Conservation (phyloP, 345 rosid species). For the Gossypium arboreum region DNA sequence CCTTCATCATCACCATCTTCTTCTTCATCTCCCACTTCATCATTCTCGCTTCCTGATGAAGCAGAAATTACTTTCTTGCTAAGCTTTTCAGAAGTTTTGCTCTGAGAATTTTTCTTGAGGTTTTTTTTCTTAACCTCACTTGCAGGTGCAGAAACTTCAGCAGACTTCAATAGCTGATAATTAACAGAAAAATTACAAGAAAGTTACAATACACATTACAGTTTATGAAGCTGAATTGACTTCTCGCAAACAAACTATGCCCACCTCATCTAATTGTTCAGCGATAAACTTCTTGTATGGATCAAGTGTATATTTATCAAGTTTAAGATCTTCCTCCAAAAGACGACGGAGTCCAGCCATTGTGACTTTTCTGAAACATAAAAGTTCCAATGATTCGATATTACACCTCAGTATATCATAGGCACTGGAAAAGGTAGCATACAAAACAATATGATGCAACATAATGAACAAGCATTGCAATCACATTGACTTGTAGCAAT, state of each 20-base stretch:
- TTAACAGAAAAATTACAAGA: conserved; percentile 11
- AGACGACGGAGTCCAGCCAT: conserved; percentile 80
- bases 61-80: conserved; percentile 38
- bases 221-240: conserved; percentile 12
- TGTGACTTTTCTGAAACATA: conserved; percentile 50
- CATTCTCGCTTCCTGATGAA: conserved; percentile 38
- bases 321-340: conserved; percentile 78
- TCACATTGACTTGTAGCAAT: background rate
- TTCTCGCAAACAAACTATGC: conserved; percentile 10
- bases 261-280: conserved; percentile 60
- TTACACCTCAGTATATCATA: background rate
- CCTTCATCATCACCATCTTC: conserved; percentile 52
- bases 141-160: conserved; percentile 36
- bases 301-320: conserved; percentile 61
- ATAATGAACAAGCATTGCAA: background rate
- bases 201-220: background rate
- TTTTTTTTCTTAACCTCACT: conserved; percentile 38
- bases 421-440: background rate
- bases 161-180: conserved; percentile 43
- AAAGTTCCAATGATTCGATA: background rate
- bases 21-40: conserved; percentile 44
- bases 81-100: conserved; percentile 34
- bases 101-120: conserved; percentile 32
- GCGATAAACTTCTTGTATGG: conserved; percentile 61
- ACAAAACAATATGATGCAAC: conserved; percentile 2